Evolutionary conservation across 768 basidiomycete genomes (phyloP).

Genomic region (Pleurotus giganteus): DNA sequence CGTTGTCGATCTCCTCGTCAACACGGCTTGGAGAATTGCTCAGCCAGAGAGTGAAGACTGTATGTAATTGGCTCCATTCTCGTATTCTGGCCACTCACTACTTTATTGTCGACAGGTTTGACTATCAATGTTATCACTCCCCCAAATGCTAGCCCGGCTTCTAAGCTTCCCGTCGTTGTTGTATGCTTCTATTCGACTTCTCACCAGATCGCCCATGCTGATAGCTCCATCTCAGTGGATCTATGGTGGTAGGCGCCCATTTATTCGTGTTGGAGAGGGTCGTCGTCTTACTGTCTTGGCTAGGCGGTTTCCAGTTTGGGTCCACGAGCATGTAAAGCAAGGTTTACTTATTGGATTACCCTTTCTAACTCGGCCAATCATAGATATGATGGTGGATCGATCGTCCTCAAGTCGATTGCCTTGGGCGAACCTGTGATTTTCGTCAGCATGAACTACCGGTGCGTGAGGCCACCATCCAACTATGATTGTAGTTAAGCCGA

Average conservation of each 20-base stretch:
- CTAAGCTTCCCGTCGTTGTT: conserved; percentile 47
- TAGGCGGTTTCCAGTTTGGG: conserved; percentile 20
- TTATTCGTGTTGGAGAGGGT: background rate
- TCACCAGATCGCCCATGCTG: background rate
- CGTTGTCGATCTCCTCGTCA: conserved; percentile 26
- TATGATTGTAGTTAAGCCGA: conserved; percentile 9
- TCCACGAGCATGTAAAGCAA: conserved; percentile 14
- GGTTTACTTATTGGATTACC: background rate
- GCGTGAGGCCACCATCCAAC: background rate
- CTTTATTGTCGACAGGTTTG: conserved; percentile 26
- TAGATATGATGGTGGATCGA: conserved; percentile 39
- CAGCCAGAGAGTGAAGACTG: conserved; percentile 42
- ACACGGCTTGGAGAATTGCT: conserved; percentile 21
- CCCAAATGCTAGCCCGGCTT: conserved; percentile 26
- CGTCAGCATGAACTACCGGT: conserved; percentile 54
- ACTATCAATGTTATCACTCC: conserved; percentile 49
- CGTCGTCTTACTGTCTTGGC: background rate
- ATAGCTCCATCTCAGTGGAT: conserved; percentile 35
- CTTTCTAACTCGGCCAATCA: background rate
- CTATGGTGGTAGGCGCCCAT: conserved; percentile 30
- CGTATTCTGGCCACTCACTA: background rate
- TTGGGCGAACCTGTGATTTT: conserved; percentile 46
- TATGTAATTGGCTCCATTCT: conserved; percentile 17
- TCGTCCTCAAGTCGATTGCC: conserved; percentile 43
- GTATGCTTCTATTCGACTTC: conserved; percentile 27